Percentiles rank a stretch among this genome's conserved stretches.
Evolutionary conservation across 2,329 filamentous ascomycete genomes (phyloP).

Genomic region (Fusarium continuum): DNA sequence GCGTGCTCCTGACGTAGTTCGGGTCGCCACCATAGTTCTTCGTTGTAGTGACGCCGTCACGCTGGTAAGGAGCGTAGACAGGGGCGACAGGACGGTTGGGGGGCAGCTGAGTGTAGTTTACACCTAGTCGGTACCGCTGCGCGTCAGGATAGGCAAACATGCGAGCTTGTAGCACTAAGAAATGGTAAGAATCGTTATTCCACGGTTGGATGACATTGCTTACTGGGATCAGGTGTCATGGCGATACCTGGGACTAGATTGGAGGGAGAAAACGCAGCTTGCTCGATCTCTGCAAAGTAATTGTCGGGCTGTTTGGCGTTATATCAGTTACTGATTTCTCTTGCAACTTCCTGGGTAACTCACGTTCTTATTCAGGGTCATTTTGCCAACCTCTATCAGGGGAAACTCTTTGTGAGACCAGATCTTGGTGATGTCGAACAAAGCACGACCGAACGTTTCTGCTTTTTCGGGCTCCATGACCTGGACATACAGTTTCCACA

Average conservation of each 20-base stretch:
- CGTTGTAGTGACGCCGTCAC: slow-evolving; percentile 5
- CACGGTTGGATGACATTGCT: background rate
- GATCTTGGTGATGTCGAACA: slow-evolving; percentile 66
- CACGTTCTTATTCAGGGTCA: slow-evolving; percentile 56
- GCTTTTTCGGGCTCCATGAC: slow-evolving; percentile 62
- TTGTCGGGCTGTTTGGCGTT: background rate
- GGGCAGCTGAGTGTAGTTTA: slow-evolving; percentile 1
- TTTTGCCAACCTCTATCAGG: slow-evolving; percentile 57
- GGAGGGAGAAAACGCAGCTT: slow-evolving; percentile 4
- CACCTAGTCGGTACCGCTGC: slow-evolving; percentile 6
- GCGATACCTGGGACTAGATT: slow-evolving; percentile 5
- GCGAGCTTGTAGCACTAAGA: slow-evolving; percentile 6
- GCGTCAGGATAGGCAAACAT: slow-evolving; percentile 16
- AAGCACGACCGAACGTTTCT: slow-evolving; percentile 56
- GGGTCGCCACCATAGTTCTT: background rate
- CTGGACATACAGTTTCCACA: slow-evolving; percentile 64
- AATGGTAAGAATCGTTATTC: background rate
- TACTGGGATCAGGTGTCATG: background rate
- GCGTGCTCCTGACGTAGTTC: slow-evolving; percentile 7
- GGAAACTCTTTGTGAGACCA: slow-evolving; percentile 63
- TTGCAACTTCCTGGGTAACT: background rate
- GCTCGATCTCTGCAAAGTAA: slow-evolving; percentile 14
- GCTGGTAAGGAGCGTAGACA: slow-evolving; percentile 1
- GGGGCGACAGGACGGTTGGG: background rate
- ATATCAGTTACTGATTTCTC: background rate